These are phyloP conservation scores for Erucastrum elatum DNA, from an alignment of 345 rosid genomes.

Conservation along the genomic window DNA sequence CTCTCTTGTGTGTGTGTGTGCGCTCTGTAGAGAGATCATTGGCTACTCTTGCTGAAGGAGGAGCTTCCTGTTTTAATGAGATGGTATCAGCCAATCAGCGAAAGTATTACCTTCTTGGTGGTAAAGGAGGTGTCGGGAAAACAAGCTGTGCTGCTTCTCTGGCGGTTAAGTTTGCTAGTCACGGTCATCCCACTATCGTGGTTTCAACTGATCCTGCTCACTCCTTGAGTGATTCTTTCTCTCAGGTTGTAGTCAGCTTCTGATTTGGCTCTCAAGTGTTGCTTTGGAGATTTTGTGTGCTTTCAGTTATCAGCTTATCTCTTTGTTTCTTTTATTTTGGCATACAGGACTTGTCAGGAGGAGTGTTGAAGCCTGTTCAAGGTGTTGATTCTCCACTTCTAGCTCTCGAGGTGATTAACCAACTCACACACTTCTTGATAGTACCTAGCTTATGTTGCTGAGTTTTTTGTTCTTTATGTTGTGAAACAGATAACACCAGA, in stretches of 20 bases:
- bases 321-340: background rate
- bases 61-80: slow-evolving; percentile 20
- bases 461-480: slow-evolving; percentile 3
- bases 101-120: slow-evolving; percentile 70
- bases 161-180: slow-evolving; percentile 74
- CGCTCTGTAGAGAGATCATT: slow-evolving; percentile 52
- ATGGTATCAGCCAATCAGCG: slow-evolving; percentile 49
- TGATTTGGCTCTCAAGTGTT: background rate
- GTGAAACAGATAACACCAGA: slow-evolving; percentile 59
- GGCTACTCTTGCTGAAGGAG: slow-evolving; percentile 46
- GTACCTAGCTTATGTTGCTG: background rate
- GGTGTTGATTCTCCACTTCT: slow-evolving; percentile 70
- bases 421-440: too few species aligned
- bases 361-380: slow-evolving; percentile 59
- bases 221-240: slow-evolving; percentile 79
- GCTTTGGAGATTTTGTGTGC: background rate
- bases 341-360: slow-evolving; percentile 72
- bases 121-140: slow-evolving; percentile 90
- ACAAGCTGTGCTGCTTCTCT: slow-evolving; percentile 92
- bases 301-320: slow-evolving; percentile 1
- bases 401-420: slow-evolving; percentile 64
- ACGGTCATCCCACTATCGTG: slow-evolving; percentile 77
- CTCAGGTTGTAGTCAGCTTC: slow-evolving; percentile 41
- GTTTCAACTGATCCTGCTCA: slow-evolving; percentile 91
- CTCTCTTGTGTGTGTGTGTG: slow-evolving; percentile 9